Evolutionary conservation across 148 eudicot genomes (phyloP), one percentile per base, ranked within the genome.

Genomic region (Heliamphora exappendiculata): DNA sequence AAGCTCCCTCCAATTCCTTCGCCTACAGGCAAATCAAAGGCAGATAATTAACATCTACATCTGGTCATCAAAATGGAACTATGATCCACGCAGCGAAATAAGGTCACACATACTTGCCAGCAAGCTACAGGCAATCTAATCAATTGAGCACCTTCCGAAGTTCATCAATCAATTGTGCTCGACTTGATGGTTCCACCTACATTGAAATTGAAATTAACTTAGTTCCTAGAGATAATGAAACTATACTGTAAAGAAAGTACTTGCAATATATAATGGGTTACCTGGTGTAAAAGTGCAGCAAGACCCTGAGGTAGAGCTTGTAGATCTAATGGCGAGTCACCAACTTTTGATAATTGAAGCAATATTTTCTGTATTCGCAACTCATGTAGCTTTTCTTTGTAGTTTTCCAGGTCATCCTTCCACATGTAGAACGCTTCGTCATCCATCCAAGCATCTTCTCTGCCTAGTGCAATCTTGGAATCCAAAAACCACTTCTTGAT

Each of bases 241-340:
- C 39, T 13, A 36, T 17, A 45, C 42, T 41, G 31, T 0, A 63
- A 10, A 24, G 33, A 2, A 75, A 75, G 17, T 42, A 71, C 16
- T 55, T 67, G 41, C 17, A 62, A 34, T 1, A n/a, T 68, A 7
- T 22, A 13, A 63, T 49, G 14, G 19, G 36, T 75, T 86, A 93
- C 99, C 98, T 93, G 89, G 72, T 79, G 77, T 54, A 96, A 83
- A 76, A 96, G 89, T 70, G 89, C 91, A 70, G 91, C 90, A 72
- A 96, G 91, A 72, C 93, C 91, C 44, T 82, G 88, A 54, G 99
- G 99, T 51, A 96, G 84, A 73, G 93, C 98, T 81, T 33, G 83
- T 77, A 96, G 81, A 80, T 93, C 97, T 33, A 75, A 81, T 24
- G 86, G 74, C 7, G 99, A 93, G 78, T 83, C 81, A 31, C 90